These are phyloP conservation scores for Mariannaea elegans DNA, from an alignment of 2,329 filamentous ascomycete genomes.

Conservation along the genomic window DNA sequence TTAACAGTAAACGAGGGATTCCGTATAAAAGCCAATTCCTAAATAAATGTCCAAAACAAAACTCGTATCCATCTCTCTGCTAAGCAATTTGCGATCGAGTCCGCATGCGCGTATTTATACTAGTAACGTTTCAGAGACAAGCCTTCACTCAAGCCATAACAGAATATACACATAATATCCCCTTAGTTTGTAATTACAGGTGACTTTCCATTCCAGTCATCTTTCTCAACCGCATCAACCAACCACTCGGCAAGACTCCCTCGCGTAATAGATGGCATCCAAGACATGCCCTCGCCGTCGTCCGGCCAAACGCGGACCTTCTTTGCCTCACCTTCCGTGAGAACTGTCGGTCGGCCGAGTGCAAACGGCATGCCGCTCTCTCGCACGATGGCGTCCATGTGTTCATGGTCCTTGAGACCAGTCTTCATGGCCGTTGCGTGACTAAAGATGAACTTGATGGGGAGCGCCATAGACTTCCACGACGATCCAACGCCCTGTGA, in stretches of 20 bases:
- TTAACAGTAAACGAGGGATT: no score
- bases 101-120: no score
- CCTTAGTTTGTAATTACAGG: slow-evolving; percentile 57
- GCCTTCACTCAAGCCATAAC: no score
- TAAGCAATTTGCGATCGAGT: background rate
- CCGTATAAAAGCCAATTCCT: no score
- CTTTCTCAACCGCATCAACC: slow-evolving; percentile 52
- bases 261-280: slow-evolving; percentile 49
- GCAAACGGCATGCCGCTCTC: slow-evolving; percentile 45
- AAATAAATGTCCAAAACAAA: no score
- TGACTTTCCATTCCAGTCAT: slow-evolving; percentile 52
- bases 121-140: no score
- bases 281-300: slow-evolving; percentile 51
- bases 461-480: slow-evolving; percentile 50
- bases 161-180: background rate
- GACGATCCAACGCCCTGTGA: slow-evolving; percentile 60
- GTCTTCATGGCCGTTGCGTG: slow-evolving; percentile 55
- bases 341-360: slow-evolving; percentile 54
- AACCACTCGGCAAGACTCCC: slow-evolving; percentile 56
- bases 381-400: slow-evolving; percentile 53
- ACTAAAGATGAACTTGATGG: slow-evolving; percentile 55
- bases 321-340: slow-evolving; percentile 50
- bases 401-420: slow-evolving; percentile 57
- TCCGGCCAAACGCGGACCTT: slow-evolving; percentile 52
- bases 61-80: background rate